These are phyloP conservation scores for Fusarium solani-melongenae DNA, from an alignment of 2,329 filamentous ascomycete genomes.

Conservation along the genomic window DNA sequence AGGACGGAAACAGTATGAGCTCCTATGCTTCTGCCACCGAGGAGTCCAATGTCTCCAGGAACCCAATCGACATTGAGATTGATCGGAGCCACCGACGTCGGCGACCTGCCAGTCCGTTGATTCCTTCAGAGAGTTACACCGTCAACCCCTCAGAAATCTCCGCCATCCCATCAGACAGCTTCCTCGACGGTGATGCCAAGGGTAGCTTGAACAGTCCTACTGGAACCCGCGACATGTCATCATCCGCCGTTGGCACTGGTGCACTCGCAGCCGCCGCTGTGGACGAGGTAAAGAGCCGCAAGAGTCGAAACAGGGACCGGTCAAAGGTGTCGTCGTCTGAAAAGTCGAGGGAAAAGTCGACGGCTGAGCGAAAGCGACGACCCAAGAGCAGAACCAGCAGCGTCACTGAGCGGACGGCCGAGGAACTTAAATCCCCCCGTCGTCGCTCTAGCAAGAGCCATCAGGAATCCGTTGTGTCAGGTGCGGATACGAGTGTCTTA, in stretches of 20 bases:
- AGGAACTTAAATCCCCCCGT: constrained; percentile 59
- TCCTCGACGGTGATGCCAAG: constrained; percentile 63
- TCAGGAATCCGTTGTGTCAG: constrained; percentile 65
- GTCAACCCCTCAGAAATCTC: constrained; percentile 87
- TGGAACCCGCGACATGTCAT: constrained; percentile 49
- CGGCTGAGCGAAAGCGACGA: constrained; percentile 57
- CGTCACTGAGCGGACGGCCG: constrained; percentile 58
- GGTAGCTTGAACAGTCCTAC: constrained; percentile 57
- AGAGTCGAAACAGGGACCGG: constrained; percentile 58
- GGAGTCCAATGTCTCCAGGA: constrained; percentile 79
- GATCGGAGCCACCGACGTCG: constrained; percentile 69
- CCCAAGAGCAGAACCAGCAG: constrained; percentile 63
- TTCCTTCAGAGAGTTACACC: constrained; percentile 71
- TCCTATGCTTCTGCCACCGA: constrained; percentile 84
- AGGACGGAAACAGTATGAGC: constrained; percentile 74
- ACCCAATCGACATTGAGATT: constrained; percentile 91
- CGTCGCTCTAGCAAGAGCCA: constrained; percentile 64
- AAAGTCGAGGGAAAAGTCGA: constrained; percentile 57
- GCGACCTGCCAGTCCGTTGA: constrained; percentile 75
- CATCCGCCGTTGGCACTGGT: constrained; percentile 47
- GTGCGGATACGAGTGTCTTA: constrained; percentile 64
- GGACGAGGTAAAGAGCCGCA: constrained; percentile 58
- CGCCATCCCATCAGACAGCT: constrained; percentile 72
- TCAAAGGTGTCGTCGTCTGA: constrained; percentile 49
- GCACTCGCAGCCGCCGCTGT: constrained; percentile 52